phyloP scores from a whole-genome alignment of 257 asterid genomes.

The Capsicum rhomboideum region DNA sequence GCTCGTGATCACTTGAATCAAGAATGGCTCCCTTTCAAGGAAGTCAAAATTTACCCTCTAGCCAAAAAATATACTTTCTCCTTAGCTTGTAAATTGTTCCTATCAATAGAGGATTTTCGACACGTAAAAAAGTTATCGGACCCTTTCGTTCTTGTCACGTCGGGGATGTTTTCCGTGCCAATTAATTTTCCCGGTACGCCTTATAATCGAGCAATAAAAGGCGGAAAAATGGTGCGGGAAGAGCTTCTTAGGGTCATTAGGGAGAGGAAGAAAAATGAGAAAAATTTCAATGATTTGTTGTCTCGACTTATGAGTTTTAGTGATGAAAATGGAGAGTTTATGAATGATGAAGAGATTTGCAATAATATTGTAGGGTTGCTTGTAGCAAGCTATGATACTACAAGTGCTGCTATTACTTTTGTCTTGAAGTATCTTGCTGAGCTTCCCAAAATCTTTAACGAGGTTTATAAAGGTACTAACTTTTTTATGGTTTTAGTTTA shows the following conservation, averaged over 20 bases:
- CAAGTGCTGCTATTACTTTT: constrained; percentile 8
- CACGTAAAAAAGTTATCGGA: constrained; percentile 8
- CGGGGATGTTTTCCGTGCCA: constrained; percentile 13
- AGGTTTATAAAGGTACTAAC: constrained; percentile 9
- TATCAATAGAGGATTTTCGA: constrained; percentile 1
- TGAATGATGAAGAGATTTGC: constrained; percentile 7
- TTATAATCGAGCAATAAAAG: constrained; percentile 1
- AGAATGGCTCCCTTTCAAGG: constrained; percentile 2
- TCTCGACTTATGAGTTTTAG: constrained; percentile 1
- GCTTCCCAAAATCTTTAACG: constrained; percentile 6
- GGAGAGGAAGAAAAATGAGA: neutral
- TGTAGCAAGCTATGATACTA: constrained; percentile 12
- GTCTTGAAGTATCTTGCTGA: constrained; percentile 14
- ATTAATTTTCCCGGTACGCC: constrained; percentile 7
- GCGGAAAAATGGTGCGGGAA: neutral
- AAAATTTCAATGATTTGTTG: neutral
- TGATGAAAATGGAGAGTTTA: neutral
- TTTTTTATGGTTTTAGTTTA: neutral
- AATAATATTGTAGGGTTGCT: neutral
- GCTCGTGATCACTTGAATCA: neutral
- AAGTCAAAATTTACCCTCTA: neutral
- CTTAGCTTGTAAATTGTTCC: constrained; percentile 1
- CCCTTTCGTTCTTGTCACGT: neutral
- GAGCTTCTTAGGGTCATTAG: constrained; percentile 8
- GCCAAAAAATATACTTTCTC: neutral